Conservation (phyloP, 2,329 filamentous ascomycete species). For the Pyrenophora teres region DNA sequence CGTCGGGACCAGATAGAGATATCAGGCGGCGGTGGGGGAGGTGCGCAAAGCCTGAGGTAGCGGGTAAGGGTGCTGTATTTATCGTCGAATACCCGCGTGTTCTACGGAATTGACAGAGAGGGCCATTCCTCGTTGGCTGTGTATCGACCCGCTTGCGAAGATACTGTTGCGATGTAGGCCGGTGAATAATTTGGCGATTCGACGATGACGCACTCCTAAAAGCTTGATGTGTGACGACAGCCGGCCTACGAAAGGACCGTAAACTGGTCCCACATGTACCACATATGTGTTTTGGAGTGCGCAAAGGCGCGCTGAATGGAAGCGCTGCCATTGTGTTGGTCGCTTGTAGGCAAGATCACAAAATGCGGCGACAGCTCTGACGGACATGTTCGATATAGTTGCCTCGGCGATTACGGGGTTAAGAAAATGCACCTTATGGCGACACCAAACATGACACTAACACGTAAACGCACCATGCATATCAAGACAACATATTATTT, state of each 20-base stretch:
- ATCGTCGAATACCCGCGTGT: neutral
- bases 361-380: constrained; percentile 7
- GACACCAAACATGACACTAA: neutral
- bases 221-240: constrained; percentile 7
- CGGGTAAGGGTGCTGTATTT: neutral
- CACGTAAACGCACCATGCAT: neutral
- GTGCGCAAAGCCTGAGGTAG: constrained; percentile 53
- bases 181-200: neutral
- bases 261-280: constrained; percentile 23
- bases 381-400: constrained; percentile 9
- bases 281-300: constrained; percentile 23
- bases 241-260: constrained; percentile 3
- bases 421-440: neutral
- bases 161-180: constrained; percentile 35
- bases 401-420: constrained; percentile 27
- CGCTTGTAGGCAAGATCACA: neutral
- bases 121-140: no score
- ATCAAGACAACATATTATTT: neutral
- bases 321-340: constrained; percentile 19
- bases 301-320: neutral
- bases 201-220: constrained; percentile 17
- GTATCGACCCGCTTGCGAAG: neutral
- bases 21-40: constrained; percentile 80
- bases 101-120: neutral
- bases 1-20: constrained; percentile 76